Percentiles rank a stretch among this genome's conserved stretches.
These are phyloP conservation scores for Verticillium albo-atrum DNA, from an alignment of 2,329 filamentous ascomycete species.

Conservation along the genomic window DNA sequence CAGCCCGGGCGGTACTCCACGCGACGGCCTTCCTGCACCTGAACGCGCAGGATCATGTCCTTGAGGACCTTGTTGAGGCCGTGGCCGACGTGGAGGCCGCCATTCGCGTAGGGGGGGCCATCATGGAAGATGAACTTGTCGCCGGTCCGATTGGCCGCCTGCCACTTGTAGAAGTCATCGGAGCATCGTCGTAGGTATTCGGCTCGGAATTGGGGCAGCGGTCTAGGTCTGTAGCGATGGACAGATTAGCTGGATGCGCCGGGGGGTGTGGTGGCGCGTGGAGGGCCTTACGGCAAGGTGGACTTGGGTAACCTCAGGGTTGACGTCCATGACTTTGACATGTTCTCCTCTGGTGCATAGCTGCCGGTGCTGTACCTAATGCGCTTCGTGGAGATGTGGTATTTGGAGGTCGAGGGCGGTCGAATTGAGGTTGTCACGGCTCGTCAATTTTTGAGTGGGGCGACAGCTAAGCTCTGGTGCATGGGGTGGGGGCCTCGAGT, in stretches of 20 bases:
- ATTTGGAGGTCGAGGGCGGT: background rate
- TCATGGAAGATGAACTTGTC: slow-evolving; percentile 81
- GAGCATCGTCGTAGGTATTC: slow-evolving; percentile 71
- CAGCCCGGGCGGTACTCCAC: slow-evolving; percentile 87
- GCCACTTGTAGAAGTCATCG: slow-evolving; percentile 88
- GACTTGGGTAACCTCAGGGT: slow-evolving; percentile 73
- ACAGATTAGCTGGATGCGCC: slow-evolving; percentile 5
- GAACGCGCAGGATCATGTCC: slow-evolving; percentile 81
- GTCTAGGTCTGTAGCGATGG: slow-evolving; percentile 39
- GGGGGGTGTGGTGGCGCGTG: slow-evolving; percentile 11
- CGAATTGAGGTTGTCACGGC: background rate
- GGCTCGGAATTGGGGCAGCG: slow-evolving; percentile 42
- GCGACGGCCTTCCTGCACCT: slow-evolving; percentile 71
- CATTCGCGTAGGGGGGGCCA: slow-evolving; percentile 96
- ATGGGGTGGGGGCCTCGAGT: background rate
- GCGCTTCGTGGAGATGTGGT: background rate
- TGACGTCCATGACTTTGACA: slow-evolving; percentile 64
- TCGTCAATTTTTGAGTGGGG: background rate
- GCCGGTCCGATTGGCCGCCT: slow-evolving; percentile 53
- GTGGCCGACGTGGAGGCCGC: slow-evolving; percentile 85
- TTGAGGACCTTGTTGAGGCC: slow-evolving; percentile 96
- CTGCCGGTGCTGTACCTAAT: background rate
- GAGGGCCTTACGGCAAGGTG: slow-evolving; percentile 57
- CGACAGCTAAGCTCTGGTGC: background rate
- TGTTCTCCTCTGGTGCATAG: slow-evolving; percentile 16